A percentile compares a stretch with the other conserved stretches of the same genome.
phyloP scores from a whole-genome alignment of 257 asterid species.

The Solanum sejunctum region DNA sequence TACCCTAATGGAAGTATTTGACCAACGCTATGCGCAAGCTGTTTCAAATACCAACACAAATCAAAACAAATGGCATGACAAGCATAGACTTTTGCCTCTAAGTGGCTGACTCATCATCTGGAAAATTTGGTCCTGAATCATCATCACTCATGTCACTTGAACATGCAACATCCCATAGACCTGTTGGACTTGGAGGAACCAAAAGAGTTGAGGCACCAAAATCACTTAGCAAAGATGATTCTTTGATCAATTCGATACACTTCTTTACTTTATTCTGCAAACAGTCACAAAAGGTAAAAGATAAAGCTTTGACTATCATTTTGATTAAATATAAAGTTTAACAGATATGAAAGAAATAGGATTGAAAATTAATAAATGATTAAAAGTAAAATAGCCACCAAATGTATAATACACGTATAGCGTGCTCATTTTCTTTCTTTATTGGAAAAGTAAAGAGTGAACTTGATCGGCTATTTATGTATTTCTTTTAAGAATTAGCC shows the following conservation, averaged over 20 bases:
- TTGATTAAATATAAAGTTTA: not conserved
- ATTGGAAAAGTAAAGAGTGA: not conserved
- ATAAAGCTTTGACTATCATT: not conserved
- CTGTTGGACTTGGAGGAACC: not conserved
- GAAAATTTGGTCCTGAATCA: not conserved
- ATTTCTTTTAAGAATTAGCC: too few species aligned
- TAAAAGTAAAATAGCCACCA: not conserved
- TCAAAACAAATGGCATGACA: not conserved
- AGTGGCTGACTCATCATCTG: not conserved
- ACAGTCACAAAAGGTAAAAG: not conserved
- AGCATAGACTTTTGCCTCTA: not conserved
- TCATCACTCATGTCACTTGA: slow-evolving; percentile 2
- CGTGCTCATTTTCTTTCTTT: not conserved
- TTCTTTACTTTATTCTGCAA: slow-evolving; percentile 5
- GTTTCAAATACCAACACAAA: not conserved
- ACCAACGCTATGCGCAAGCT: not conserved
- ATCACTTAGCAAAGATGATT: not conserved
- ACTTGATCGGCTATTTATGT: not conserved
- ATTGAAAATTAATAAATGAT: not conserved
- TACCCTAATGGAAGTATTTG: not conserved
- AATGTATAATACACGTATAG: not conserved
- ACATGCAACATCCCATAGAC: slow-evolving; percentile 1
- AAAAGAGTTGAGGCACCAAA: not conserved
- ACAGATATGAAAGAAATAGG: not conserved
- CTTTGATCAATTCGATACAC: not conserved